Conservation (phyloP, 768 basidiomycete genomes). For the Rickenella mellea region DNA sequence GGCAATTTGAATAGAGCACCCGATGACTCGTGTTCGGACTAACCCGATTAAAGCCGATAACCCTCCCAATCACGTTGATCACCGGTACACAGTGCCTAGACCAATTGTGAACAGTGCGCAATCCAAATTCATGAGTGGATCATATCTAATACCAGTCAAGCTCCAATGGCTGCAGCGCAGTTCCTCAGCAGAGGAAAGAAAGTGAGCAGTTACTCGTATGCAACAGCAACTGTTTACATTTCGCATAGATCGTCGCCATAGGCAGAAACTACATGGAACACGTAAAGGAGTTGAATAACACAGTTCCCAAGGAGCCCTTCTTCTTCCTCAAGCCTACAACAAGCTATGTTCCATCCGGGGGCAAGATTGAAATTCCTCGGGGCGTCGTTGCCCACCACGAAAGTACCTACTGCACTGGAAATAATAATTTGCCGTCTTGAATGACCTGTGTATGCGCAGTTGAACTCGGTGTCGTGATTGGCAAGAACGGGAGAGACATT, state of each 20-base stretch:
- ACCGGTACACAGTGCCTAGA: too few species aligned
- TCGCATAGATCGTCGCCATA: slow-evolving; percentile 78
- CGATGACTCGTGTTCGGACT: too few species aligned
- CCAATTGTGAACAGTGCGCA: too few species aligned
- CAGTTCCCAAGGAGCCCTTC: slow-evolving; percentile 88
- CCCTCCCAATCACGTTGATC: too few species aligned
- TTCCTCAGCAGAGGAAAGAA: slow-evolving; percentile 40
- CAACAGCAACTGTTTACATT: background rate
- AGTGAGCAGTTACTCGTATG: slow-evolving; percentile 15
- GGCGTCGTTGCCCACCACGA: slow-evolving; percentile 87
- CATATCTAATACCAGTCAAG: too few species aligned
- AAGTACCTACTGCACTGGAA: slow-evolving; percentile 37
- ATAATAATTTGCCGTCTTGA: background rate
- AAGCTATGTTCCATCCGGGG: slow-evolving; percentile 72
- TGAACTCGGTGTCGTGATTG: slow-evolving; percentile 95
- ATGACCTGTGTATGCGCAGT: slow-evolving; percentile 33
- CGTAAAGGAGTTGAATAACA: slow-evolving; percentile 85
- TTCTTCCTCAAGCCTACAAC: slow-evolving; percentile 98
- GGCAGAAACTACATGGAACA: slow-evolving; percentile 92
- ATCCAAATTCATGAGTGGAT: too few species aligned
- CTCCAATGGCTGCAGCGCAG: slow-evolving; percentile 30
- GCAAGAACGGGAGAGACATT: slow-evolving; percentile 79
- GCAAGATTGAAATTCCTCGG: slow-evolving; percentile 74
- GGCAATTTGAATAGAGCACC: too few species aligned
- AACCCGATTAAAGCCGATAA: too few species aligned